Conservation (phyloP, 805 yeast genomes). For the Suhomyces tanzawaensis region DNA sequence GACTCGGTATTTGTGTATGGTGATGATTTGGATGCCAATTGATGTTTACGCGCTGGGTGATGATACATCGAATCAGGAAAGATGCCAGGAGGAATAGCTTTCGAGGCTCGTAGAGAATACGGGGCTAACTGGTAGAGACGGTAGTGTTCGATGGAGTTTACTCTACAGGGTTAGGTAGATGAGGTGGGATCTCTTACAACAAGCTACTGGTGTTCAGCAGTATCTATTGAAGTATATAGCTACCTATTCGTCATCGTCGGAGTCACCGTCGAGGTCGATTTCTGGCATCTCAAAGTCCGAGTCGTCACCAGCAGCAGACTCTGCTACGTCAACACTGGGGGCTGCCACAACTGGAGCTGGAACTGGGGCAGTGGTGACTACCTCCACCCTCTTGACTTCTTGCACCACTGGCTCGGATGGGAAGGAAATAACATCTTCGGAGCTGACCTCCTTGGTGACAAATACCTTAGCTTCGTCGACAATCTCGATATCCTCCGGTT, state of each 20-base stretch:
- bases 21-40: too few relatives aligned
- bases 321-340: conserved; percentile 1
- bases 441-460: not conserved
- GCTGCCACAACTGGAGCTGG: not conserved
- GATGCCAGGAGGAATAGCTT: too few relatives aligned
- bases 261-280: conserved; percentile 41
- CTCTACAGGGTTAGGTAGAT: too few relatives aligned
- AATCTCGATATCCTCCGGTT: conserved; percentile 11
- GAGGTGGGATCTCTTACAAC: too few relatives aligned
- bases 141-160: too few relatives aligned
- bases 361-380: conserved; percentile 2
- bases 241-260: conserved; percentile 34
- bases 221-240: too few relatives aligned
- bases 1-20: too few relatives aligned
- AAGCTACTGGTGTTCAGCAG: too few relatives aligned
- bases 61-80: too few relatives aligned
- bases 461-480: not conserved
- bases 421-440: not conserved
- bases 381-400: conserved; percentile 8
- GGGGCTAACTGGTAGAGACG: too few relatives aligned
- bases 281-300: conserved; percentile 55
- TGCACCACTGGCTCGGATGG: conserved; percentile 5
- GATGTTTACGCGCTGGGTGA: too few relatives aligned
- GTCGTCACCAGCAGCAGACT: conserved; percentile 23
- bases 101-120: too few relatives aligned